Conservation (phyloP, 176 grass and related monocot genomes). For the Phoenix dactylifera region DNA sequence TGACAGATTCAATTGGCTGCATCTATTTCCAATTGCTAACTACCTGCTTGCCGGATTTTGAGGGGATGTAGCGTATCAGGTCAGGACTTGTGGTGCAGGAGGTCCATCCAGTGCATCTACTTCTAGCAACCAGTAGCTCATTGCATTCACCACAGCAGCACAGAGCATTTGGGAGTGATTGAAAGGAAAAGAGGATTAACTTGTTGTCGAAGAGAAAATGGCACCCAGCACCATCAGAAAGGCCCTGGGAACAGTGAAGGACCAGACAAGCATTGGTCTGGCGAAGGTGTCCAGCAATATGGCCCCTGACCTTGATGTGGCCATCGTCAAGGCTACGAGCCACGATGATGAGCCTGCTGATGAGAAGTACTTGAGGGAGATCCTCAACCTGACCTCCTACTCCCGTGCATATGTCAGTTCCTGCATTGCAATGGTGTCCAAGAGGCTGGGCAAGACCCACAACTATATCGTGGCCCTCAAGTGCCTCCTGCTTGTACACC, state of each 20-base stretch:
- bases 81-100: too few relatives aligned
- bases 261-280: slow-evolving; percentile 65
- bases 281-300: slow-evolving; percentile 46
- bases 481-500: slow-evolving; percentile 52
- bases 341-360: slow-evolving; percentile 55
- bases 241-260: slow-evolving; percentile 71
- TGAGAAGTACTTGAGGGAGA: slow-evolving; percentile 35
- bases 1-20: too few relatives aligned
- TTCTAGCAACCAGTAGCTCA: too few relatives aligned
- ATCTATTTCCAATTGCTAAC: too few relatives aligned
- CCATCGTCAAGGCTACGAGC: slow-evolving; percentile 59
- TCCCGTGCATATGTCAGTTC: slow-evolving; percentile 24
- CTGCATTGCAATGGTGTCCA: slow-evolving; percentile 39
- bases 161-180: too few relatives aligned
- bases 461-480: slow-evolving; percentile 86
- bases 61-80: too few relatives aligned
- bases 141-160: too few relatives aligned
- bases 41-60: too few relatives aligned
- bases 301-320: slow-evolving; percentile 61
- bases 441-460: slow-evolving; percentile 47
- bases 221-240: slow-evolving; percentile 39
- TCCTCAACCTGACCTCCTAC: slow-evolving; percentile 35
- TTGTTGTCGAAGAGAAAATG: background rate
- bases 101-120: too few relatives aligned
- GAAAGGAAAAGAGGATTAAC: too few relatives aligned